phyloP scores from a whole-genome alignment of 2,329 filamentous ascomycete genomes.

The Beauveria caledonica region DNA sequence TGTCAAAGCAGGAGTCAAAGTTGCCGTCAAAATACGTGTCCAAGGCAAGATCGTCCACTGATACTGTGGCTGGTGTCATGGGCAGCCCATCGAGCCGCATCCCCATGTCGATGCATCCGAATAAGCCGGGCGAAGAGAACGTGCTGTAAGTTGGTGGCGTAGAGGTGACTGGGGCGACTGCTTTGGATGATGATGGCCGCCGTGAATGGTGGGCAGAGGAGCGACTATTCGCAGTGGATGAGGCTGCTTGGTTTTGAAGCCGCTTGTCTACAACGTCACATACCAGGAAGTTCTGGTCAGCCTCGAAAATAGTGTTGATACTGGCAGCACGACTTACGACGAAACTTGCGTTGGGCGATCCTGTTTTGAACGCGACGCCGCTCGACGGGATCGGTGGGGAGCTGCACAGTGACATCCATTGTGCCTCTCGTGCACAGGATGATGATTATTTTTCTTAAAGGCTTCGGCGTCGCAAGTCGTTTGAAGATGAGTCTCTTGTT shows the following conservation, averaged over 20 bases:
- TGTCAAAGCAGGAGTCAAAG: neutral
- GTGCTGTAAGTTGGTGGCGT: neutral
- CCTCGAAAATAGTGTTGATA: neutral
- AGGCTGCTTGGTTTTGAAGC: neutral
- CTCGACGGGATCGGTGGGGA: neutral
- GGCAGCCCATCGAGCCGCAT: neutral
- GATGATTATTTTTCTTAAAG: neutral
- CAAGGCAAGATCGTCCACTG: neutral
- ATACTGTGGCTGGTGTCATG: neutral
- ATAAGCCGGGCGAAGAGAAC: neutral
- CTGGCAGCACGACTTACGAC: neutral
- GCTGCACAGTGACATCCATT: slow-evolving; percentile 3
- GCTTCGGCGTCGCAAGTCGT: no score
- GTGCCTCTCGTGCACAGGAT: neutral
- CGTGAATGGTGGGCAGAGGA: neutral
- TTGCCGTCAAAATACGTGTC: neutral
- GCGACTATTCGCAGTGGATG: neutral
- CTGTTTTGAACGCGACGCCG: neutral
- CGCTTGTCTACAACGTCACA: neutral
- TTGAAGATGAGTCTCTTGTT: neutral
- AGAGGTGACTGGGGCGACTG: neutral
- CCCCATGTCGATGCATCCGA: neutral
- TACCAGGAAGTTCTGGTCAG: neutral
- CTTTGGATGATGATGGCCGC: neutral
- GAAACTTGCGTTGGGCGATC: slow-evolving; percentile 1